Evolutionary conservation across 2,329 filamentous ascomycete species (phyloP).

Genomic region (Intubia oerlemansii): DNA sequence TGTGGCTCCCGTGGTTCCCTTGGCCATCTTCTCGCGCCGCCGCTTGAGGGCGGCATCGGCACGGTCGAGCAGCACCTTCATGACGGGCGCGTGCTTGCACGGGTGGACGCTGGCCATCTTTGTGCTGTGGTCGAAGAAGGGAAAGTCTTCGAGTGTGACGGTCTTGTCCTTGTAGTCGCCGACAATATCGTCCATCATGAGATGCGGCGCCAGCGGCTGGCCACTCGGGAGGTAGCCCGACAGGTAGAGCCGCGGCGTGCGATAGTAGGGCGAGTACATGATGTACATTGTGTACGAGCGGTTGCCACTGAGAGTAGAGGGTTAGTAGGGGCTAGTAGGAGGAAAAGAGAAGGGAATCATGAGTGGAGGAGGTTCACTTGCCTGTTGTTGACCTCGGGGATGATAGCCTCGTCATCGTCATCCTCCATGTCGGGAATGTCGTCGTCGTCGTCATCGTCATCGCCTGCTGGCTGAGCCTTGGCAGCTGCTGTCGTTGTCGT

Average conservation of each 20-base stretch:
- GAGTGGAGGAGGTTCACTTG: conserved; percentile 9
- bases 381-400: conserved; percentile 45
- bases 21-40: conserved; percentile 59
- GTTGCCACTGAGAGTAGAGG: conserved; percentile 43
- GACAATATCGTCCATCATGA: conserved; percentile 20
- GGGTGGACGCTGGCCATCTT: conserved; percentile 96
- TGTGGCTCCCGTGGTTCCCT: conserved; percentile 19
- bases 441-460: conserved; percentile 49
- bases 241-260: conserved; percentile 84
- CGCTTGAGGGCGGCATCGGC: conserved; percentile 85
- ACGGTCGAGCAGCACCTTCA: conserved; percentile 92
- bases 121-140: conserved; percentile 73
- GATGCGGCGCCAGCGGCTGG: conserved; percentile 22
- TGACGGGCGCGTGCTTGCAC: conserved; percentile 91
- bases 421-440: conserved; percentile 98
- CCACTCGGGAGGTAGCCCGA: conserved; percentile 69
- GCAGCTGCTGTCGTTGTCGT: too few relatives aligned
- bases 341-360: neutral
- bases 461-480: conserved; percentile 42
- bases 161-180: conserved; percentile 45
- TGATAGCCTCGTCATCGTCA: conserved; percentile 92
- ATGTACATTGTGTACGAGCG: conserved; percentile 98
- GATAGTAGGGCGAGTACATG: conserved; percentile 91
- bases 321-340: neutral
- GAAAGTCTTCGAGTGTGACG: conserved; percentile 92